Base-by-base conservation (phyloP, 2,329 filamentous ascomycete genomes). In the Nemania abortiva region DNA sequence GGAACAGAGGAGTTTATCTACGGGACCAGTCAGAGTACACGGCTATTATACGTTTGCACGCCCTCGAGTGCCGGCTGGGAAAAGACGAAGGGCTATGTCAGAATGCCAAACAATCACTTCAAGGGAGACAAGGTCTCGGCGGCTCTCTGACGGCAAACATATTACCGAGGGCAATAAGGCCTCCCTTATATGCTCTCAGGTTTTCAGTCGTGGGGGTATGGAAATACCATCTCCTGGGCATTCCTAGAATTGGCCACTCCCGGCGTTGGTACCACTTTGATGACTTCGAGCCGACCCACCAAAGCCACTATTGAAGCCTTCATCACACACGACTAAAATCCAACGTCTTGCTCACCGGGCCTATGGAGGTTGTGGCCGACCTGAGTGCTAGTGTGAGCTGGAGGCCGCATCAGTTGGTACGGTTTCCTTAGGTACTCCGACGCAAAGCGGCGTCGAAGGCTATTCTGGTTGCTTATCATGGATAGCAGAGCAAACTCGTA, bases 381-480 rank as follows among this genome's bases (percentile, higher is more conserved):
- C 31, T 45, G 10, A 27, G 7, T 3, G 5, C 13, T n/a, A 27
- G n/a, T 29, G 29, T 27, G 13, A 56, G 13, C 31, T n/a, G 15
- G 10, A 42, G 47, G 49, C 37, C 20, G 29, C 18, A 47, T n/a
- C 6, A n/a, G 22, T 7, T 5, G 13, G 27, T 20, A 10, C 2
- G 29, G 18, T 9, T 37, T 29, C 31, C 18, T 7, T n/a, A n/a
- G n/a, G 15, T 5, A n/a, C n/a, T 24, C 54, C 58, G 31, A 58
- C 45, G 20, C 20, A 56, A 68, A 45, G 50, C 53, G 62, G 56
- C 61, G 57, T 31, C 22, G n/a, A 37, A 66, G 27, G 42, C 9
- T 18, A 15, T 24, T 54, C n/a, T 22, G 49, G 49, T 24, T 58
- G n/a, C 55, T 54, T 27, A 34, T 18, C 18, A 42, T n/a, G 11